These are phyloP conservation scores for Gyromitra esculenta DNA, from an alignment of 2,329 filamentous ascomycete species.

Conservation along the genomic window DNA sequence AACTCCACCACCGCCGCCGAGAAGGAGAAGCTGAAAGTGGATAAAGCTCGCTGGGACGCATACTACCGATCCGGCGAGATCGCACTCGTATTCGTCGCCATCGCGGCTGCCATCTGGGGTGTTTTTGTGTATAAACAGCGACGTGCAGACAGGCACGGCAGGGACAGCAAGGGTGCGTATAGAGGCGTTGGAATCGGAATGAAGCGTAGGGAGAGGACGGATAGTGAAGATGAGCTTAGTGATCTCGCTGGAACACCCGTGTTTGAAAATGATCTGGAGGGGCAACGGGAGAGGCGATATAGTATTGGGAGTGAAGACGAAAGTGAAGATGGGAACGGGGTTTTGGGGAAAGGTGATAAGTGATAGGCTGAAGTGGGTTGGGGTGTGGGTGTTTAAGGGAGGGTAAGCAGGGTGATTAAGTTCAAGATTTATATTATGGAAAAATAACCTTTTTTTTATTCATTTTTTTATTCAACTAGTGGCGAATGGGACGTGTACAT, in stretches of 20 bases:
- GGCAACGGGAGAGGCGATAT: conserved; percentile 64
- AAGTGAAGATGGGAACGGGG: conserved; percentile 53
- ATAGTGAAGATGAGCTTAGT: conserved; percentile 67
- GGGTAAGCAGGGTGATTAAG: neutral
- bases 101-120: conserved; percentile 79
- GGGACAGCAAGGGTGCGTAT: conserved; percentile 63
- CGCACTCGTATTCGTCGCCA: conserved; percentile 80
- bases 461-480: neutral
- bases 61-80: conserved; percentile 89
- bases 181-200: conserved; percentile 62
- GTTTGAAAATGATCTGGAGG: conserved; percentile 51
- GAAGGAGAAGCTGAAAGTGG: conserved; percentile 75
- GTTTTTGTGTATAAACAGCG: conserved; percentile 74
- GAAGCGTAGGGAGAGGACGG: conserved; percentile 68
- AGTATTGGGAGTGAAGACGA: conserved; percentile 70
- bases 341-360: neutral
- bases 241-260: conserved; percentile 61
- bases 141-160: conserved; percentile 62
- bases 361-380: neutral
- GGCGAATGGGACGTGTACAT: conserved; percentile 30
- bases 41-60: conserved; percentile 85
- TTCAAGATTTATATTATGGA: neutral
- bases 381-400: neutral
- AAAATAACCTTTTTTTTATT: conserved; percentile 7
- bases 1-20: conserved; percentile 75